phyloP scores from a whole-genome alignment of 139 green algal species.

The Picochlorum sp. region DNA sequence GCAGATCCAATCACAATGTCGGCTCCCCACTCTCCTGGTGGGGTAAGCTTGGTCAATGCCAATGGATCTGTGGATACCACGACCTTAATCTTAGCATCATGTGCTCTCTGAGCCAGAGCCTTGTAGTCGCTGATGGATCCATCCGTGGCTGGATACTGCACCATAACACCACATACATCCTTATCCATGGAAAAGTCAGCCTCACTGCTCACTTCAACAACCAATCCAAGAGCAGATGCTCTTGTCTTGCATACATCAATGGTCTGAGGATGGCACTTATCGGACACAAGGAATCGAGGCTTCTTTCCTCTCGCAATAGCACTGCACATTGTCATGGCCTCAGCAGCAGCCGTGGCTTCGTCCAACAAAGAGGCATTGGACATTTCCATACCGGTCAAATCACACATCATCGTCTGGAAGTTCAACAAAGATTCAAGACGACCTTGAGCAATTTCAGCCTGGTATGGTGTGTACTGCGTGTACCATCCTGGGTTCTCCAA shows the following conservation, averaged over 20 bases:
- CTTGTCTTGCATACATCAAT: constrained; percentile 90
- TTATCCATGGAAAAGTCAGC: constrained; percentile 48
- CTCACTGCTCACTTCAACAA: constrained; percentile 70
- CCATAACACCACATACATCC: constrained; percentile 90
- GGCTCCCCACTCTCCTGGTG: constrained; percentile 94
- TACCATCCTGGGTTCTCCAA: constrained; percentile 99
- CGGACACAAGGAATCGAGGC: constrained; percentile 88
- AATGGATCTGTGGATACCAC: constrained; percentile 92
- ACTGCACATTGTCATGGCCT: constrained; percentile 98
- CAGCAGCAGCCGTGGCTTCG: constrained; percentile 95
- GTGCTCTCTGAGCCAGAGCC: constrained; percentile 41
- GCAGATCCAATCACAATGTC: constrained; percentile 96
- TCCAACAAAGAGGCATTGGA: constrained; percentile 93
- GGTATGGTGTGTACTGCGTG: constrained; percentile 99
- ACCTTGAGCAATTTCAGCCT: constrained; percentile 89
- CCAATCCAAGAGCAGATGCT: constrained; percentile 89
- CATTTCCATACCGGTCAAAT: constrained; percentile 92
- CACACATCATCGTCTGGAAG: constrained; percentile 97
- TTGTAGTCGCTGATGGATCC: constrained; percentile 83
- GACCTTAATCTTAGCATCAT: constrained; percentile 64
- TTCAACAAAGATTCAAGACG: constrained; percentile 94
- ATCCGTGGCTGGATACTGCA: constrained; percentile 97
- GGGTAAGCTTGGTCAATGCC: constrained; percentile 84
- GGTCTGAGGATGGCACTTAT: constrained; percentile 98
- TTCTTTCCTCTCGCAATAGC: constrained; percentile 93